Evolutionary conservation across 1,284 basidiomycete genomes (phyloP), one percentile per base, ranked within the genome.

Genomic region (Exobasidium rhododendri): DNA sequence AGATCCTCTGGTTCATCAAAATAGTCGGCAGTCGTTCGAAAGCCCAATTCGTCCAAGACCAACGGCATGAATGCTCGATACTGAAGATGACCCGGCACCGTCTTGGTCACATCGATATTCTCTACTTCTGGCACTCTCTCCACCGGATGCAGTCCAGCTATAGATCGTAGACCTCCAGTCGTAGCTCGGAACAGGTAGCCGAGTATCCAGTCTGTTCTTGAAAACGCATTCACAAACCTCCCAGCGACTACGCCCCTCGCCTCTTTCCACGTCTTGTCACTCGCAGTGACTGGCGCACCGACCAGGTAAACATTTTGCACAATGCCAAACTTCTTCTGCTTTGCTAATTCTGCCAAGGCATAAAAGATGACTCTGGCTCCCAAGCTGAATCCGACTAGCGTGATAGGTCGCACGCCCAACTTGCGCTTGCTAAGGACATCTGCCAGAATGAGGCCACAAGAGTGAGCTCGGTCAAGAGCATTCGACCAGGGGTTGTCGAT

Each of bases 401-500:
- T 79, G 59, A 79, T 73, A 0, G 77, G 77, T 24, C 77, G 73
- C 13, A 78, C 77, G n/a, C 77, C 77, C 5, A 79, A 65, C 61
- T 78, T 75, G 17, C 76, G 75, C 45, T 69, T 68, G 13, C 66
- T 50, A 7, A 79, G 60, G 1, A 71, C 69, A 45, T 79, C 77
- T n/a, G 77, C 77, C 1, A 79, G 62, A 47, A 79, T 77, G n/a
- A 76, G 63, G 20, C 77, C 77, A 1, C 76, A 76, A 4, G 76
- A 69, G 20, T 71, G 63, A 7, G 77, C 63, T 35, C 77, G 71
- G 32, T 78, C 77, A 35, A 74, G 59, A 3, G 77, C 77, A 49
- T 79, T 79, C 17, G 74, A 77, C 77, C 77, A 79, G 0, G 77
- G 77, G 44, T 79, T 79, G 68, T 79, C 77, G 68, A 79, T 79